phyloP scores from a whole-genome alignment of 176 grass and related monocot genomes.

The Ananas comosus region DNA sequence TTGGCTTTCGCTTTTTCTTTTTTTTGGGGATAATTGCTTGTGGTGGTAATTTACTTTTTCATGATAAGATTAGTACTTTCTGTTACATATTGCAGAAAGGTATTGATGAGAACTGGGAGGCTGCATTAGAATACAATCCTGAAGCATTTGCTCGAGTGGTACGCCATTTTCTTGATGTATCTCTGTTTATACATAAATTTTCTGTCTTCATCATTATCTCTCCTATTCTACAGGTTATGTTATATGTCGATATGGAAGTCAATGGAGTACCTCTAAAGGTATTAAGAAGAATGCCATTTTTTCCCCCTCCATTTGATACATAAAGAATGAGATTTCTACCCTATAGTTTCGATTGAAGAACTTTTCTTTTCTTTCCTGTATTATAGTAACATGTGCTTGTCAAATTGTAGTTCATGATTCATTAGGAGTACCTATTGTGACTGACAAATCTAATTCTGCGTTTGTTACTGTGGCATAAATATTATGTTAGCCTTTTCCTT shows the following conservation, averaged over 20 bases:
- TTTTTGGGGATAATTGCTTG: constrained; percentile 4
- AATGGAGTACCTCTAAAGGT: constrained; percentile 98
- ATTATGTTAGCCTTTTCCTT: neutral
- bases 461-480: neutral
- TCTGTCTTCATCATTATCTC: neutral
- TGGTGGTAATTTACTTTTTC: constrained; percentile 15
- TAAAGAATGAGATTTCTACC: neutral
- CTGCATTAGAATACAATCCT: constrained; percentile 93
- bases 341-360: neutral
- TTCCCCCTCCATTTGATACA: neutral
- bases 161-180: constrained; percentile 21
- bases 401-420: constrained; percentile 8
- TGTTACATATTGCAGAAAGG: constrained; percentile 68
- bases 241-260: constrained; percentile 99
- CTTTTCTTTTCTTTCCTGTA: constrained; percentile 6
- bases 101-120: constrained; percentile 99
- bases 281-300: constrained; percentile 12
- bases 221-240: constrained; percentile 59
- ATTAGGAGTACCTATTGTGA: no score
- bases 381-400: constrained; percentile 7
- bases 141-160: constrained; percentile 99
- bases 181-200: constrained; percentile 7
- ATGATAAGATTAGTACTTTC: constrained; percentile 4
- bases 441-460: no score
- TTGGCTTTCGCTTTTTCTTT: neutral